Conservation (phyloP, 805 yeast genomes). For the Ogataea salicorniae region DNA sequence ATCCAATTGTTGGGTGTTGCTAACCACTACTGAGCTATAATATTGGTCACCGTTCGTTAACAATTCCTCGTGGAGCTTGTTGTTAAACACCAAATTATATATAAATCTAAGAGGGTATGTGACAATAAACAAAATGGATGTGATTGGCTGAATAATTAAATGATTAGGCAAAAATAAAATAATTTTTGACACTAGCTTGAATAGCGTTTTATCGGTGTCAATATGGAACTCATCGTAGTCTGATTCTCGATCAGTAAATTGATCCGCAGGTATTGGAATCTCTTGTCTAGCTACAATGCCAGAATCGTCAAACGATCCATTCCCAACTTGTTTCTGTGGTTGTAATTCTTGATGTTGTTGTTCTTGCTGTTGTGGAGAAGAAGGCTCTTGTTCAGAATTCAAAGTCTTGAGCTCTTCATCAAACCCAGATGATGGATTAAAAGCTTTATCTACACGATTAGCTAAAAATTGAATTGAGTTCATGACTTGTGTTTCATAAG, state of each 20-base stretch:
- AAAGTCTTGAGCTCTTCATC: background rate
- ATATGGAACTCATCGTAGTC: constrained; percentile 9
- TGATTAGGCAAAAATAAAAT: constrained; percentile 45
- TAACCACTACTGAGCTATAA: background rate
- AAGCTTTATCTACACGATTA: constrained; percentile 28
- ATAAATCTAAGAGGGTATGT: constrained; percentile 52
- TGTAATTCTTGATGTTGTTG: background rate
- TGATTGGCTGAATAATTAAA: constrained; percentile 47
- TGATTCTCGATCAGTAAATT: constrained; percentile 9
- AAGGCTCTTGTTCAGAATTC: background rate
- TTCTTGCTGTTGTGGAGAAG: background rate
- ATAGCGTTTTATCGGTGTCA: constrained; percentile 10
- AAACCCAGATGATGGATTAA: constrained; percentile 12
- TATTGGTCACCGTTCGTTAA: background rate
- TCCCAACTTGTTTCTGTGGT: background rate
- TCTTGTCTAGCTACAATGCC: constrained; percentile 21
- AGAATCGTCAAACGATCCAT: constrained; percentile 10
- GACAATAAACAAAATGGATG: constrained; percentile 43
- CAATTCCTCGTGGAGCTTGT: background rate
- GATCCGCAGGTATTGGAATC: constrained; percentile 2
- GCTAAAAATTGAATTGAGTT: constrained; percentile 30
- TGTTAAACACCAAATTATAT: constrained; percentile 2
- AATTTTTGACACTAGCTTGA: constrained; percentile 22
- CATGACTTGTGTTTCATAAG: constrained; percentile 10
- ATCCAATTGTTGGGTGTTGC: no score